Evolutionary conservation across 2,329 filamentous ascomycete species (phyloP).

Genomic region (Cytospora piceae): DNA sequence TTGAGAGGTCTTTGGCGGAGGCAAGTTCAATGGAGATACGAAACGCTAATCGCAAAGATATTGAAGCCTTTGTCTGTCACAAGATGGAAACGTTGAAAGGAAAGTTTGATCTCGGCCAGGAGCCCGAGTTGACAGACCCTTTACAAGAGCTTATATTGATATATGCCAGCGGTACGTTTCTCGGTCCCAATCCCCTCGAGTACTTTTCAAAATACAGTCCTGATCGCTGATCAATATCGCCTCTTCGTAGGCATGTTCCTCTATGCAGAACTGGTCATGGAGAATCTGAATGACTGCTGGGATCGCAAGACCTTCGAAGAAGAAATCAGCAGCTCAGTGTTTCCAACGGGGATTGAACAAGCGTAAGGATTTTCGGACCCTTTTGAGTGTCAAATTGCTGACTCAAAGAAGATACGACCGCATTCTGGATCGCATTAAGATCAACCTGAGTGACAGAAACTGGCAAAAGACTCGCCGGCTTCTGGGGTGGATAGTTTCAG

Average conservation of each 20-base stretch:
- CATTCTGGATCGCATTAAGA: not conserved
- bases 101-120: not conserved
- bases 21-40: not conserved
- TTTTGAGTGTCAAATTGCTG: not conserved
- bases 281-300: not conserved
- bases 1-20: not conserved
- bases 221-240: not conserved
- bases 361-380: not conserved
- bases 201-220: not conserved
- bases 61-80: not conserved
- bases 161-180: not conserved
- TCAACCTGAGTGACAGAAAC: not conserved
- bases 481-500: not conserved
- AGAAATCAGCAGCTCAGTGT: not conserved
- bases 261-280: not conserved
- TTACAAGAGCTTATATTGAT: not conserved
- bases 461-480: not conserved
- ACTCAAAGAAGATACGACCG: not conserved
- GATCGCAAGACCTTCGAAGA: not conserved
- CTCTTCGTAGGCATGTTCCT: not conserved
- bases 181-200: not conserved
- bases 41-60: not conserved
- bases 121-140: not conserved
- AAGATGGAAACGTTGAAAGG: not conserved
- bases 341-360: not conserved